Conservation (phyloP, 169 alveolate species). For the Cryptosporidium parvum region DNA sequence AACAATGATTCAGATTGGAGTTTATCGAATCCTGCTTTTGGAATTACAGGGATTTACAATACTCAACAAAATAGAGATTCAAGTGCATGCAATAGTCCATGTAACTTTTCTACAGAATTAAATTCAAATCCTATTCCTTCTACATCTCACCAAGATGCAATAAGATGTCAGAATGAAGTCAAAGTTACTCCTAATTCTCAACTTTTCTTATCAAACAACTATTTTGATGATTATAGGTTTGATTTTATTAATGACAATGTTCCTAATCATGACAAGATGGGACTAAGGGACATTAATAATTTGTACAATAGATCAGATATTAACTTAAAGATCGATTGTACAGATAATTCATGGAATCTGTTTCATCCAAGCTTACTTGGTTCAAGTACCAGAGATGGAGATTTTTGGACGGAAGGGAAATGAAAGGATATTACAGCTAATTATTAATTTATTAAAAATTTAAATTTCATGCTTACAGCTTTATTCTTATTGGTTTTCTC, state of each 20-base stretch:
- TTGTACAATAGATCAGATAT: background rate
- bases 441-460: conserved; percentile 4
- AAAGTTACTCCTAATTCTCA: background rate
- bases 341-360: conserved; percentile 30
- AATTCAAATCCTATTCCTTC: background rate
- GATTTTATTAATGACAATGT: conserved; percentile 19
- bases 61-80: conserved; percentile 21
- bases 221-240: conserved; percentile 12
- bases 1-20: conserved; percentile 34
- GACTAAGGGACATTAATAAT: conserved; percentile 2
- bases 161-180: conserved; percentile 9
- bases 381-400: conserved; percentile 4
- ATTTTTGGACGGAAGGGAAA: conserved; percentile 60
- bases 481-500: conserved; percentile 43
- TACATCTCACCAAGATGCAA: conserved; percentile 16
- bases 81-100: background rate
- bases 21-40: conserved; percentile 34
- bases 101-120: background rate
- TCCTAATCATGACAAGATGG: conserved; percentile 13
- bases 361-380: conserved; percentile 52
- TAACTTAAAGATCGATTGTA: background rate
- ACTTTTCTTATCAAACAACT: conserved; percentile 6
- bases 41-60: conserved; percentile 11
- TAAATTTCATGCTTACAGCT: conserved; percentile 42
- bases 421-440: conserved; percentile 35